These are phyloP conservation scores for Agrostemma githago DNA, from an alignment of 148 eudicot genomes.

Conservation along the genomic window DNA sequence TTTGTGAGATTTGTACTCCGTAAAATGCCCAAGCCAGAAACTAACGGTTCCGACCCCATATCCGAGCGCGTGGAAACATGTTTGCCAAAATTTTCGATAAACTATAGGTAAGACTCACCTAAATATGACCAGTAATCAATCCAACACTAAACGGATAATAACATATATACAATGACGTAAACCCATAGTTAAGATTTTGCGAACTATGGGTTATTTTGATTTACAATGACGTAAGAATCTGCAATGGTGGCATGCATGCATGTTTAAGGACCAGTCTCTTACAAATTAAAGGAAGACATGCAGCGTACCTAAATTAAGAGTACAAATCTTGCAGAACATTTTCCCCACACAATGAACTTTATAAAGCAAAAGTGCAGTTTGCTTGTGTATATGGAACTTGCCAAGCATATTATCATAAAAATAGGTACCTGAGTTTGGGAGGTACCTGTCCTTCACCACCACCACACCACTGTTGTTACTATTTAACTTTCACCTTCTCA, in stretches of 20 bases:
- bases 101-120: too few species aligned
- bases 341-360: not conserved
- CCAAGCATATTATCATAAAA: not conserved
- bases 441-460: slow-evolving; percentile 3
- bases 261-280: too few species aligned
- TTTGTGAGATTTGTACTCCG: too few species aligned
- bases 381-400: slow-evolving; percentile 7
- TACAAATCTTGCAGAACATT: not conserved
- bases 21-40: too few species aligned
- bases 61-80: too few species aligned
- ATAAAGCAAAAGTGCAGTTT: not conserved
- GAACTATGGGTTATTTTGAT: too few species aligned
- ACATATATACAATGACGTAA: too few species aligned
- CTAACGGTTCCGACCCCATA: too few species aligned
- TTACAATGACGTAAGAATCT: not conserved
- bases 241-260: slow-evolving; percentile 1
- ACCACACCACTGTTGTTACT: not conserved
- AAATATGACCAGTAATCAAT: too few species aligned
- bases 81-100: too few species aligned
- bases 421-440: not conserved
- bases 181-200: too few species aligned
- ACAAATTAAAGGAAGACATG: not conserved
- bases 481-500: not conserved
- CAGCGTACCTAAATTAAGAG: not conserved
- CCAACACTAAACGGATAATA: too few species aligned